A percentile compares a stretch with the other conserved stretches of the same genome.
These are phyloP conservation scores for Hericium erinaceus DNA, from an alignment of 768 basidiomycete species.

Conservation along the genomic window DNA sequence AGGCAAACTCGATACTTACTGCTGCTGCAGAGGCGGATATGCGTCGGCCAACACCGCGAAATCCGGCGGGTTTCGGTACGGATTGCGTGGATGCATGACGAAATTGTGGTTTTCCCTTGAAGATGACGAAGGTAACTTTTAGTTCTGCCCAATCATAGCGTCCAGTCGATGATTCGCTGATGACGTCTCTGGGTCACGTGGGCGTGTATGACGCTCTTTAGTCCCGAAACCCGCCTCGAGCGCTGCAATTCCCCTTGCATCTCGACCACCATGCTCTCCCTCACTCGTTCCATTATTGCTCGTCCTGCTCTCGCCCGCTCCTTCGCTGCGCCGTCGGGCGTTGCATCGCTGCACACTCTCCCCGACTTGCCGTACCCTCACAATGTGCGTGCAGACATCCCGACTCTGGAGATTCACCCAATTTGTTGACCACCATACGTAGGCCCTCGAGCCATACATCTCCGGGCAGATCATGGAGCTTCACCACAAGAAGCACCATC, in stretches of 20 bases:
- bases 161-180: too few species aligned
- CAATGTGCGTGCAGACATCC: conserved; percentile 32
- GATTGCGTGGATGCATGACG: conserved; percentile 39
- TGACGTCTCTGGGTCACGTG: conserved; percentile 1
- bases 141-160: too few species aligned
- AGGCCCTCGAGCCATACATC: conserved; percentile 84
- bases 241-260: too few species aligned
- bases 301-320: background rate
- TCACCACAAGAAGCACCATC: conserved; percentile 93
- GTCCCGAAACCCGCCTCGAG: background rate
- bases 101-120: background rate
- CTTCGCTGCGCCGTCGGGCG: background rate
- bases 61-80: conserved; percentile 40
- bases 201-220: background rate
- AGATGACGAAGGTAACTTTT: too few species aligned
- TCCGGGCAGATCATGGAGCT: conserved; percentile 87
- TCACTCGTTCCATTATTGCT: conserved; percentile 1
- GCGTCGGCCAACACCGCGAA: conserved; percentile 47
- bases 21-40: conserved; percentile 46
- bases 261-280: background rate
- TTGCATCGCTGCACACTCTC: conserved; percentile 38
- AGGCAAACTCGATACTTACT: conserved; percentile 30
- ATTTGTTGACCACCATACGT: background rate
- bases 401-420: too few species aligned
- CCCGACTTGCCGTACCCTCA: conserved; percentile 73